These are phyloP conservation scores for Pezicula radicicola DNA, from an alignment of 2,329 filamentous ascomycete species.

Conservation along the genomic window DNA sequence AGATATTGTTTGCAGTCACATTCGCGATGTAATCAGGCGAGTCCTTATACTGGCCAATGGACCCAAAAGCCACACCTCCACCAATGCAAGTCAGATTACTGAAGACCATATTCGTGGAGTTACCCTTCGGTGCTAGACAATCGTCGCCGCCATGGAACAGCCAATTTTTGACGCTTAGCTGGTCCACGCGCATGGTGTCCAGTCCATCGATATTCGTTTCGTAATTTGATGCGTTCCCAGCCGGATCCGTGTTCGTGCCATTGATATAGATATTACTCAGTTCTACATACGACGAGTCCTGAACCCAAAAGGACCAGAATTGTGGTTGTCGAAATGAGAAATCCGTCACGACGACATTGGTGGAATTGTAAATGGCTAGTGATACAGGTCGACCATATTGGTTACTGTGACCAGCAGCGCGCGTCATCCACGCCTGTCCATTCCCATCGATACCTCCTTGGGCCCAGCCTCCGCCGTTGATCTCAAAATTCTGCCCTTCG, in stretches of 20 bases:
- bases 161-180: neutral
- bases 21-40: neutral
- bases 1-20: neutral
- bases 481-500: conserved; percentile 1
- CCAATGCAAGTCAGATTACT: conserved; percentile 1
- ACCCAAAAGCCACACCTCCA: conserved; percentile 1
- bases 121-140: conserved; percentile 2
- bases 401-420: neutral
- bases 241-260: conserved; percentile 1
- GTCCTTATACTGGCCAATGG: conserved; percentile 1
- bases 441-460: conserved; percentile 2
- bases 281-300: neutral
- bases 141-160: conserved; percentile 1
- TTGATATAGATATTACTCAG: conserved; percentile 1
- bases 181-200: neutral
- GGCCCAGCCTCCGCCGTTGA: neutral
- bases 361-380: neutral
- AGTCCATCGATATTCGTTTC: conserved; percentile 3
- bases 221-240: neutral
- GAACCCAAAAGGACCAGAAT: conserved; percentile 1
- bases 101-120: conserved; percentile 1
- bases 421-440: neutral
- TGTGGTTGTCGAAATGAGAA: neutral
- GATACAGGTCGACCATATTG: conserved; percentile 1
- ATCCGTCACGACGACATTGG: neutral